phyloP scores from a whole-genome alignment of 2,329 filamentous ascomycete genomes.

The Ceratocystis smalleyi region DNA sequence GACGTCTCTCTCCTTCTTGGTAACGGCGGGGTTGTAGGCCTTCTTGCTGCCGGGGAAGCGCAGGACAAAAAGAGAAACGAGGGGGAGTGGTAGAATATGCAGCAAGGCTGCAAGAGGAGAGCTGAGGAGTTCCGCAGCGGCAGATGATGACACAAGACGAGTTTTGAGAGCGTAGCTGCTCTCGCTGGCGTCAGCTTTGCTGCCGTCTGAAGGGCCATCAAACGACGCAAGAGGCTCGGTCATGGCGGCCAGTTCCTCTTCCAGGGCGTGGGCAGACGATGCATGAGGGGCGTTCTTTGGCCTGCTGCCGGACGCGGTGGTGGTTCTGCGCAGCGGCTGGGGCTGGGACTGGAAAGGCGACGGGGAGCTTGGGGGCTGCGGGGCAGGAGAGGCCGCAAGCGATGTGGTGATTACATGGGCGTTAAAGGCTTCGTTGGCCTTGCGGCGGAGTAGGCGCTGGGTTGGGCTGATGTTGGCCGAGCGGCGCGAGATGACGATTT shows the following conservation, averaged over 20 bases:
- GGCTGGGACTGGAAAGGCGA: background rate
- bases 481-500: constrained; percentile 13
- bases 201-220: background rate
- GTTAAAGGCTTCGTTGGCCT: constrained; percentile 16
- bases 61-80: constrained; percentile 9
- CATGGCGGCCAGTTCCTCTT: constrained; percentile 1
- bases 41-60: background rate
- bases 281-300: background rate
- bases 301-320: background rate
- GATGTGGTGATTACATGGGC: constrained; percentile 16
- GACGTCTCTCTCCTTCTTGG: constrained; percentile 3
- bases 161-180: background rate
- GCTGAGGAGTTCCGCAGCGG: background rate
- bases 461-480: constrained; percentile 14
- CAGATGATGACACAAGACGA: background rate
- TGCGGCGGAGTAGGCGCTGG: constrained; percentile 16
- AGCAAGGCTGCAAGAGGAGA: constrained; percentile 7
- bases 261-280: background rate
- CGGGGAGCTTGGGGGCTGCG: constrained; percentile 4
- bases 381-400: constrained; percentile 9
- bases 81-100: constrained; percentile 9
- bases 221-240: constrained; percentile 9
- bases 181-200: background rate
- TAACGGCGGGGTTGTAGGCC: background rate
- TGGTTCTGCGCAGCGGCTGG: constrained; percentile 4